Evolutionary conservation across 805 yeast genomes (phyloP).

Genomic region (Torulaspora quercuum): DNA sequence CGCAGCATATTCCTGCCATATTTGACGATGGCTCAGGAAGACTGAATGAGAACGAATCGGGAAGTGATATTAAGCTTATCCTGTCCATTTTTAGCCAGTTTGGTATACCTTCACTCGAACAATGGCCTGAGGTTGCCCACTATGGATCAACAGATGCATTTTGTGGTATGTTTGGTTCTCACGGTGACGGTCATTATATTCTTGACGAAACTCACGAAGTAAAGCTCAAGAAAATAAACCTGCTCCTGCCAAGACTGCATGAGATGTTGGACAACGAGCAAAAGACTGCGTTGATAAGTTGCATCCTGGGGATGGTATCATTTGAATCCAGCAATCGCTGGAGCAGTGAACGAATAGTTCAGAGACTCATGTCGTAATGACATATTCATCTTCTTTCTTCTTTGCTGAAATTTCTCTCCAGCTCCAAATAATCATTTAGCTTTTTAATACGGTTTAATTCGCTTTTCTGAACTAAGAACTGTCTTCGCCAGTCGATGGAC

Average conservation of each 20-base stretch:
- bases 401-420: slow-evolving; percentile 20
- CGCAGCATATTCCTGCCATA: slow-evolving; percentile 24
- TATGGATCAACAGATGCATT: slow-evolving; percentile 35
- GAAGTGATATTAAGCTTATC: slow-evolving; percentile 60
- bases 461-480: slow-evolving; percentile 18
- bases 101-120: slow-evolving; percentile 55
- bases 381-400: slow-evolving; percentile 1
- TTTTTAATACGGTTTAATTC: slow-evolving; percentile 23
- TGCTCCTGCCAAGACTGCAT: slow-evolving; percentile 25
- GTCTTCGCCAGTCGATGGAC: slow-evolving; percentile 22
- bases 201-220: slow-evolving; percentile 9
- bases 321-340: slow-evolving; percentile 46
- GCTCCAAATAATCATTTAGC: slow-evolving; percentile 25
- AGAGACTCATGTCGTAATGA: slow-evolving; percentile 9
- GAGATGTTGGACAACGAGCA: slow-evolving; percentile 13
- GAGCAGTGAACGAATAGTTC: slow-evolving; percentile 15
- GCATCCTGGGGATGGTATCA: slow-evolving; percentile 44
- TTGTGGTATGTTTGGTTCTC: slow-evolving; percentile 34
- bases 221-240: slow-evolving; percentile 15
- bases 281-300: slow-evolving; percentile 22
- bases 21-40: slow-evolving; percentile 28
- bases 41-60: slow-evolving; percentile 22
- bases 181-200: slow-evolving; percentile 29
- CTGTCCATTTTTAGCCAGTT: slow-evolving; percentile 52
- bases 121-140: slow-evolving; percentile 41